These are phyloP conservation scores for Penicillium angulare DNA, from an alignment of 495 filamentous ascomycete genomes.

Conservation along the genomic window DNA sequence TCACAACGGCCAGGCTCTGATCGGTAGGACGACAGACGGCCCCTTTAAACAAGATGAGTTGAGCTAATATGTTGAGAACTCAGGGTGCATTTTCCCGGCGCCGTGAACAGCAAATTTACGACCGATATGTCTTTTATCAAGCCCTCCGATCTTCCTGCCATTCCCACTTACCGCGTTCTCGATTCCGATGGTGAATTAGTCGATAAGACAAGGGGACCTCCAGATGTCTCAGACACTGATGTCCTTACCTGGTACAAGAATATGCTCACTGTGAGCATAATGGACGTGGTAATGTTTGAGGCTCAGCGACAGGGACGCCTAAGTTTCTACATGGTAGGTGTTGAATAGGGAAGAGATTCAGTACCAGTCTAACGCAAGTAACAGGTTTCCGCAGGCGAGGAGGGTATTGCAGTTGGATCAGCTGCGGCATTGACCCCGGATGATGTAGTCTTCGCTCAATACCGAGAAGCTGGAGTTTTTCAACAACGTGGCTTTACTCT, in stretches of 20 bases:
- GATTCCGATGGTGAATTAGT: conserved; percentile 79
- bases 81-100: conserved; percentile 91
- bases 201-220: conserved; percentile 59
- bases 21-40: conserved; percentile 41
- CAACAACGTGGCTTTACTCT: conserved; percentile 85
- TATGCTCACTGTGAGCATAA: conserved; percentile 77
- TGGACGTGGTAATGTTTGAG: conserved; percentile 95
- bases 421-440: conserved; percentile 76
- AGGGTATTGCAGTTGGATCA: conserved; percentile 87
- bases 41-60: background rate
- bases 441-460: conserved; percentile 93
- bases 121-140: conserved; percentile 70
- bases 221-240: conserved; percentile 67
- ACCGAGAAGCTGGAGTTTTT: conserved; percentile 90
- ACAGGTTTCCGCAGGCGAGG: conserved; percentile 86
- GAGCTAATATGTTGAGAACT: background rate
- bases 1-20: conserved; percentile 72
- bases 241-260: conserved; percentile 64
- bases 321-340: conserved; percentile 96
- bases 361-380: background rate
- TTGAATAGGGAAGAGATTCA: background rate
- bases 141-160: conserved; percentile 61
- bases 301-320: conserved; percentile 77
- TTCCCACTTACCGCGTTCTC: conserved; percentile 85
- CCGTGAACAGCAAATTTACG: conserved; percentile 89